phyloP scores from a whole-genome alignment of 306 rosid genomes.

The Quercus alba region DNA sequence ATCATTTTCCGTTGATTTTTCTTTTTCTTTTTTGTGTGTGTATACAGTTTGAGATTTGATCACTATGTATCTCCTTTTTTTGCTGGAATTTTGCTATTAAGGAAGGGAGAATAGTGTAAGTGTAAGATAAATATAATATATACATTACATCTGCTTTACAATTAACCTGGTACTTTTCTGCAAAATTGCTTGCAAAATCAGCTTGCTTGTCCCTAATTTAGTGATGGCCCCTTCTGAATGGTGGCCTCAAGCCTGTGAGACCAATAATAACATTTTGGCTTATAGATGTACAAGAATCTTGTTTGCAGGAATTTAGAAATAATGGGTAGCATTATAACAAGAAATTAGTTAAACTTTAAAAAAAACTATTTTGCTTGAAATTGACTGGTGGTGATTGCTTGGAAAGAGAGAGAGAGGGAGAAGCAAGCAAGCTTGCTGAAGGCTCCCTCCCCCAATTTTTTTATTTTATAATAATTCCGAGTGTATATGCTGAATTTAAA shows the following conservation, averaged over 20 bases:
- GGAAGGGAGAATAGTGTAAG: background rate
- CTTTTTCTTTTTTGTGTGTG: conserved; percentile 4
- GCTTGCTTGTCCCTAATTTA: no score
- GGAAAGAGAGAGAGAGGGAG: no score
- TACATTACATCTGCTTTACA: no score
- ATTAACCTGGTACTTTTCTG: no score
- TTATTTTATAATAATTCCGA: no score
- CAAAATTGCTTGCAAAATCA: no score
- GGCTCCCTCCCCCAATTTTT: no score
- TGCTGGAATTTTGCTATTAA: background rate
- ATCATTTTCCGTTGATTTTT: background rate
- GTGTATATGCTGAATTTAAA: no score
- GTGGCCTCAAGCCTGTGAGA: background rate
- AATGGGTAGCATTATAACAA: background rate
- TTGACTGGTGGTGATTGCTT: background rate
- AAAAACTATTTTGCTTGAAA: background rate
- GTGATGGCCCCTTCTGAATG: background rate
- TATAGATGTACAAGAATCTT: background rate
- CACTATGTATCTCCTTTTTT: background rate
- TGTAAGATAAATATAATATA: background rate
- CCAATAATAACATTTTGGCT: background rate
- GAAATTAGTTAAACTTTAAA: background rate
- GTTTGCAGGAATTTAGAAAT: background rate
- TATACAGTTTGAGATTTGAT: background rate
- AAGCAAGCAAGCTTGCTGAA: no score